Conservation (phyloP, 768 basidiomycete genomes). For the button mushroom (Agaricus bisporus) region DNA sequence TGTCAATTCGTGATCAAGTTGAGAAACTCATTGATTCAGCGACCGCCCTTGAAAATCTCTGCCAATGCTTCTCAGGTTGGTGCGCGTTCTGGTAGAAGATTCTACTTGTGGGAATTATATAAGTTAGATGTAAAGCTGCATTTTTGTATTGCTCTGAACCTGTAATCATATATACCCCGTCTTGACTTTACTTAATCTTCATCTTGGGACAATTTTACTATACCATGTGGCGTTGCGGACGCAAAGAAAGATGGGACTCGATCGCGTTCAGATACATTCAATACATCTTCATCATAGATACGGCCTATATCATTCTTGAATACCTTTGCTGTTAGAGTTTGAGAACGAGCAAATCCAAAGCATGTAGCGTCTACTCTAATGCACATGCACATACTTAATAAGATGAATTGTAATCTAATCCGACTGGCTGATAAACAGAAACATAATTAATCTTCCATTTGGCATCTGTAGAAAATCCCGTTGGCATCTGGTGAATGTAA, state of each 20-base stretch:
- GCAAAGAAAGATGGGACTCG: conserved; percentile 77
- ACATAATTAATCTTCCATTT: conserved; percentile 54
- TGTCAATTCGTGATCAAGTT: conserved; percentile 81
- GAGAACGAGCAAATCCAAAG: conserved; percentile 66
- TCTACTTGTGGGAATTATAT: neutral
- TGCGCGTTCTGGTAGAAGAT: conserved; percentile 68
- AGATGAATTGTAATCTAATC: too few relatives aligned
- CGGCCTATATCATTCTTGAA: neutral
- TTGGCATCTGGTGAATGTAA: neutral
- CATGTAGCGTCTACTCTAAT: conserved; percentile 48
- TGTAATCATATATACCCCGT: conserved; percentile 10
- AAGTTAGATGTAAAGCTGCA: conserved; percentile 1
- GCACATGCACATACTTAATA: too few relatives aligned
- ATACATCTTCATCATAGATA: conserved; percentile 68
- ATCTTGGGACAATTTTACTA: conserved; percentile 18
- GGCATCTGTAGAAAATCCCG: conserved; percentile 30
- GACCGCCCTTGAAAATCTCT: conserved; percentile 89
- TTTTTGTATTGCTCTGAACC: neutral
- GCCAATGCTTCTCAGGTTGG: conserved; percentile 97
- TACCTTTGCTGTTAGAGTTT: neutral
- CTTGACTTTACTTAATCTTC: neutral
- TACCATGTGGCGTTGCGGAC: conserved; percentile 83
- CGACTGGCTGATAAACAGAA: conserved; percentile 34
- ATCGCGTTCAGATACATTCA: conserved; percentile 73
- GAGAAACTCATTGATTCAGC: conserved; percentile 92